Evolutionary conservation across 257 asterid genomes (phyloP), one percentile per base, ranked within the genome.

Genomic region (Lithospermum erythrorhizon): DNA sequence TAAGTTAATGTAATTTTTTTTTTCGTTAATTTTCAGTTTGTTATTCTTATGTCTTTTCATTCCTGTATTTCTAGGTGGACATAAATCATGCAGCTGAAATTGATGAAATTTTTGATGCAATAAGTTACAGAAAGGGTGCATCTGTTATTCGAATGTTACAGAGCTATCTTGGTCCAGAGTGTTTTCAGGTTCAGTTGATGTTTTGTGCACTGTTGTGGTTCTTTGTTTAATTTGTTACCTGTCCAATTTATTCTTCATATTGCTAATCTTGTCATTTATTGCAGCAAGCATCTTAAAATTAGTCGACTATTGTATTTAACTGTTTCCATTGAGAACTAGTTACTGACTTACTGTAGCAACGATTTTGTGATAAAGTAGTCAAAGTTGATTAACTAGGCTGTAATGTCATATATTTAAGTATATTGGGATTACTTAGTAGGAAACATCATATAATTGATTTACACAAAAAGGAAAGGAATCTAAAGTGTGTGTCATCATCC

Each of bases 91-190:
- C 78, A 63, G 70, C 72, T 53, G 70, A 66, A 57, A 75, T 78
- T 63, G 65, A 52, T 53, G 83, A 78, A 72, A 65, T 68, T 53
- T 74, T 78, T 35, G 83, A 78, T 55, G 77, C 51, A 48, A 74
- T 78, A 55, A 78, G 83, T 65, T 74, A 78, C 21, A 3, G 53
- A 19, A 78, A 78, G 61, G 77, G 83, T 21, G 69, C 80, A 20
- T 65, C 83, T 19, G 62, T 78, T 14, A 71, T 78, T 59, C 74
- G 75, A 21, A 78, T 78, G 83, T 21, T 78, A 35, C 62, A 62
- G 32, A 62, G 69, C 64, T 78, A 58, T 74, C 80, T 78, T 29
- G 83, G 83, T 4, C 70, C 69, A 18, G 80, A 71, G n/a, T 54
- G 69, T 58, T 78, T 78, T 49, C 83, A 72, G 80, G 83, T 72